These are phyloP conservation scores for Nakazawaea ernobii DNA, from an alignment of 805 yeast genomes.

Conservation along the genomic window DNA sequence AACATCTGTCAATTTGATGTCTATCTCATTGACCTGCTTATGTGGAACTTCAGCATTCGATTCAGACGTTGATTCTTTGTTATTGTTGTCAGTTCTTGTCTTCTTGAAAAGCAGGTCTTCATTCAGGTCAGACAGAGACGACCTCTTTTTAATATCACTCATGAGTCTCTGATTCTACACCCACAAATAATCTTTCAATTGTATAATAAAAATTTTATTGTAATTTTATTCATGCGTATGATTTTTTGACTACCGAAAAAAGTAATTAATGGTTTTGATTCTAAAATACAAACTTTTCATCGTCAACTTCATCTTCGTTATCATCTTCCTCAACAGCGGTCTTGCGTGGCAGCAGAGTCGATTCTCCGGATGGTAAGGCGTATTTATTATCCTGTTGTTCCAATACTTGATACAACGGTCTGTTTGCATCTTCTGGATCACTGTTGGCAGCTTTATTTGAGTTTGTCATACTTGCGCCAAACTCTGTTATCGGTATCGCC, in stretches of 20 bases:
- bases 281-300: neutral
- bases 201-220: no score
- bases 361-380: neutral
- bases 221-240: no score
- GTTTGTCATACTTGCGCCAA: slow-evolving; percentile 18
- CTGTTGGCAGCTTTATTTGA: slow-evolving; percentile 7
- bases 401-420: slow-evolving; percentile 27
- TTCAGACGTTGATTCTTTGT: no score
- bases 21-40: neutral
- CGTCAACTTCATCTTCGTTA: neutral
- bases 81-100: neutral
- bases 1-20: slow-evolving; percentile 18
- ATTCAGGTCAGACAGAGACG: neutral
- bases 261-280: no score
- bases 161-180: neutral
- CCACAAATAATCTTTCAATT: no score
- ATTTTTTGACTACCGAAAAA: no score
- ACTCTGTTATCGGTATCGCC: slow-evolving; percentile 22
- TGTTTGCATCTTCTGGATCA: slow-evolving; percentile 15
- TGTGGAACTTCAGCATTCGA: slow-evolving; percentile 8
- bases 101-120: slow-evolving; percentile 7
- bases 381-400: slow-evolving; percentile 17
- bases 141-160: neutral
- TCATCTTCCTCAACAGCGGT: no score
- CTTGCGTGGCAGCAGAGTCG: no score